A percentile compares a stretch with the other conserved stretches of the same genome.
Conservation (phyloP, 2,329 filamentous ascomycete genomes). For the Gliomastix tumulicola region DNA sequence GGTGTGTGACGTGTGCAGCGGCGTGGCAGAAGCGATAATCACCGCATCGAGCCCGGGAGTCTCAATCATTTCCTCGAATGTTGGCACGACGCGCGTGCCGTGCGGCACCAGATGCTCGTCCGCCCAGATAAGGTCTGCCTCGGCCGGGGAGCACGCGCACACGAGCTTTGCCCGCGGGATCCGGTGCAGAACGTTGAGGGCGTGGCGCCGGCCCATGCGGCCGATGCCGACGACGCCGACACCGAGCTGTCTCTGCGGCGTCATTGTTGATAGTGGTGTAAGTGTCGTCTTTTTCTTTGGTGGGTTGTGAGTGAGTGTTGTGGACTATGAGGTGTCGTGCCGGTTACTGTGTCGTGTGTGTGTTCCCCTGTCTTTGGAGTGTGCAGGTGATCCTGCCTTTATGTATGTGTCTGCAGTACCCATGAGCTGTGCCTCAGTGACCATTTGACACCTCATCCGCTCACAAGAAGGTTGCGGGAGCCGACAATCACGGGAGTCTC, state of each 20-base stretch:
- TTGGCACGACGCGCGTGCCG: constrained; percentile 38
- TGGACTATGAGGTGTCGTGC: too few relatives aligned
- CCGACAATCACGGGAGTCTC: too few relatives aligned
- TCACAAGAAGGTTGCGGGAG: too few relatives aligned
- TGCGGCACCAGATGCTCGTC: constrained; percentile 22
- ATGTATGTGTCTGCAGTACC: too few relatives aligned
- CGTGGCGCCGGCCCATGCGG: constrained; percentile 30
- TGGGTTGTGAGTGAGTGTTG: too few relatives aligned
- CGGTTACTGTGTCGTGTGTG: too few relatives aligned
- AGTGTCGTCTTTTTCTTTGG: too few relatives aligned
- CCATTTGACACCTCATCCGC: too few relatives aligned
- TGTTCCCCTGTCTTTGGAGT: too few relatives aligned
- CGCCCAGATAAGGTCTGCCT: background rate
- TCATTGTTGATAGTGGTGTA: too few relatives aligned
- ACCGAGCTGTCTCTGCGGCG: background rate
- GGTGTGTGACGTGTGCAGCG: constrained; percentile 49
- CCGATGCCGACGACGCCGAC: constrained; percentile 41
- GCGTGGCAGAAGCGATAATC: constrained; percentile 32
- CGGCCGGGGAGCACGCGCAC: constrained; percentile 37
- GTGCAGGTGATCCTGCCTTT: too few relatives aligned
- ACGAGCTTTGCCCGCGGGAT: constrained; percentile 27
- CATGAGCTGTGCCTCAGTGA: too few relatives aligned
- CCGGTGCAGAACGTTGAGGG: background rate
- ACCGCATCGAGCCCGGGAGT: constrained; percentile 35
- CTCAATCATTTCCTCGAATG: constrained; percentile 38